phyloP scores from a whole-genome alignment of 108 stramenopile genomes.

The Cyclotella sp. region DNA sequence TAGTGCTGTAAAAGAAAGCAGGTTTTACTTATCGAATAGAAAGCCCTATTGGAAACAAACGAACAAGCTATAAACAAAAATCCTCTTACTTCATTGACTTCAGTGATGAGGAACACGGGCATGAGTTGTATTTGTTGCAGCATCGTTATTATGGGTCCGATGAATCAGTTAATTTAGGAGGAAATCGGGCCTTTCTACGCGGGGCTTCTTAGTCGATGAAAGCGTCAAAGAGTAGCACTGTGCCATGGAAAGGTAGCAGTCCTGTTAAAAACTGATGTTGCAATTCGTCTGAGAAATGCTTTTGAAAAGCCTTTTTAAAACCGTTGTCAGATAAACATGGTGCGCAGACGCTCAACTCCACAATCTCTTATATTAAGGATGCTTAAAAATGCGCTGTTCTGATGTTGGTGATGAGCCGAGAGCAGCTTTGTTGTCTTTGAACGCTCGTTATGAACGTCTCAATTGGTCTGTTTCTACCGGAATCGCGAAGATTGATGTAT shows the following conservation, averaged over 20 bases:
- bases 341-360: constrained; percentile 6
- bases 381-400: constrained; percentile 27
- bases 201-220: constrained; percentile 13
- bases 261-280: constrained; percentile 33
- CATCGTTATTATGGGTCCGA: constrained; percentile 92
- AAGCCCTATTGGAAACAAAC: constrained; percentile 22
- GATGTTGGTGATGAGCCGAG: constrained; percentile 33
- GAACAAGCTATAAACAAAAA: background rate
- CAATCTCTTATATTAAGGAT: constrained; percentile 18
- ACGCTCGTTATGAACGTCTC: constrained; percentile 67
- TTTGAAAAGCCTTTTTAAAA: constrained; percentile 32
- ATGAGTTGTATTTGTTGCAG: constrained; percentile 87
- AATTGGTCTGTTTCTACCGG: constrained; percentile 38
- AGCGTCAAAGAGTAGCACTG: constrained; percentile 15
- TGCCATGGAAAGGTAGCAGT: constrained; percentile 10
- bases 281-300: constrained; percentile 39
- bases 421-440: constrained; percentile 31
- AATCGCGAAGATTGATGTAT: constrained; percentile 12
- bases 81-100: constrained; percentile 64
- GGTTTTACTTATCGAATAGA: constrained; percentile 61
- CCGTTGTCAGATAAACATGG: constrained; percentile 1
- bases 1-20: constrained; percentile 66
- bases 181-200: constrained; percentile 44
- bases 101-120: constrained; percentile 89
- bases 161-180: constrained; percentile 86